Percentiles rank a stretch among this genome's conserved stretches.
Evolutionary conservation across 2,329 filamentous ascomycete species (phyloP).

Genomic region (Xylariaceae sp.): DNA sequence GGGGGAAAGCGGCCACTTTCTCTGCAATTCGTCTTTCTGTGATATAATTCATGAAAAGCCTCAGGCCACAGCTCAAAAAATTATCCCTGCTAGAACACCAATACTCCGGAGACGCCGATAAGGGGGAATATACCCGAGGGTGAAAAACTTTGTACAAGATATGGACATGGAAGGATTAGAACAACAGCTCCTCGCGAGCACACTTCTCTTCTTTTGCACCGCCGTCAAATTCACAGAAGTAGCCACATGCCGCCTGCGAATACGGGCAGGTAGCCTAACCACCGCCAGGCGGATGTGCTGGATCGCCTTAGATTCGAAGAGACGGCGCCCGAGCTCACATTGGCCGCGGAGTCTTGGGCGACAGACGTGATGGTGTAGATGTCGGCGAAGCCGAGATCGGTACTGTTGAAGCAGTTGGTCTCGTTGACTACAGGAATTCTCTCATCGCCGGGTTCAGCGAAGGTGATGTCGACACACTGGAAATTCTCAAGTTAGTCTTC

Average conservation of each 20-base stretch:
- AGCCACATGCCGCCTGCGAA: constrained; percentile 34
- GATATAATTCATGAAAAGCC: too few species aligned
- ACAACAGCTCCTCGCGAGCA: not conserved
- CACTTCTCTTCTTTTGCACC: too few species aligned
- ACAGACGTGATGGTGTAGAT: constrained; percentile 65
- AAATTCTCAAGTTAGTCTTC: constrained; percentile 1
- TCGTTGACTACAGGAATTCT: constrained; percentile 67
- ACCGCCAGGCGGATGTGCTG: constrained; percentile 20
- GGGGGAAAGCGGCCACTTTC: too few species aligned
- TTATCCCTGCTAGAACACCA: too few species aligned
- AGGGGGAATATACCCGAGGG: too few species aligned
- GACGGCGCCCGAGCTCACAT: constrained; percentile 28
- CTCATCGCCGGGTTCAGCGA: constrained; percentile 70
- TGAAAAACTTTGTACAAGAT: too few species aligned
- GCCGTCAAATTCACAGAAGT: constrained; percentile 27
- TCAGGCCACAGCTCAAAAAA: too few species aligned
- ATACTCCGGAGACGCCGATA: too few species aligned
- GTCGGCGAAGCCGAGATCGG: constrained; percentile 68
- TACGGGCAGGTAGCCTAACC: constrained; percentile 39
- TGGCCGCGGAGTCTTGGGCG: constrained; percentile 32
- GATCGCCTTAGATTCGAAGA: constrained; percentile 19
- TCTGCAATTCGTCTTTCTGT: too few species aligned
- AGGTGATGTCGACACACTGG: constrained; percentile 92
- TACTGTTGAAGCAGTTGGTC: constrained; percentile 86
- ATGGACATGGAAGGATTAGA: not conserved